These are phyloP conservation scores for Glonium stellatum DNA, from an alignment of 495 filamentous ascomycete genomes.

Conservation along the genomic window DNA sequence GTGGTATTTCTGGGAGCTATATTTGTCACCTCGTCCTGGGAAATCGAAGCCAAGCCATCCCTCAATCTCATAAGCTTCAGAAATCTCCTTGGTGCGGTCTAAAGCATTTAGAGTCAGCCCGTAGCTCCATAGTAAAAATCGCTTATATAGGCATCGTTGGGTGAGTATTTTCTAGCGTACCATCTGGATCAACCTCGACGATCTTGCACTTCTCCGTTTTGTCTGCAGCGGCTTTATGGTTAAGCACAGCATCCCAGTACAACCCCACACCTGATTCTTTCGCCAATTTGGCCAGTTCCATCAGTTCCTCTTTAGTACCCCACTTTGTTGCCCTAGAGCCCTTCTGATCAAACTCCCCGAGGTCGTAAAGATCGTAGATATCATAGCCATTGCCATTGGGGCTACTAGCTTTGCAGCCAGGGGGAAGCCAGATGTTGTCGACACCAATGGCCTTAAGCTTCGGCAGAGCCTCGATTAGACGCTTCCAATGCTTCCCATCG, in stretches of 20 bases:
- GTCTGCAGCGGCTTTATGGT: conserved; percentile 69
- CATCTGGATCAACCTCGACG: conserved; percentile 47
- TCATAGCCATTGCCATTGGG: conserved; percentile 66
- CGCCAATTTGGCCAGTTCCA: conserved; percentile 46
- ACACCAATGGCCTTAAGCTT: conserved; percentile 55
- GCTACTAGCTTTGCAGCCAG: conserved; percentile 63
- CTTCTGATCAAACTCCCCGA: conserved; percentile 74
- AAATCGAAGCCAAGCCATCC: conserved; percentile 66
- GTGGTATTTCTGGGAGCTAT: conserved; percentile 58
- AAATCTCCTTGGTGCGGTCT: conserved; percentile 53
- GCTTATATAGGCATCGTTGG: background rate
- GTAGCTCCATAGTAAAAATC: background rate
- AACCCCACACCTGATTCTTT: conserved; percentile 50
- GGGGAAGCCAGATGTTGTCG: conserved; percentile 64
- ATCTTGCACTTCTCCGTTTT: conserved; percentile 51
- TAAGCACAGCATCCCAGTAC: conserved; percentile 71
- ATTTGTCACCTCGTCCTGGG: conserved; percentile 49
- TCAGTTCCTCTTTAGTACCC: conserved; percentile 59
- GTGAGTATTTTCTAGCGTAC: background rate
- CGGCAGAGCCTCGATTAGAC: conserved; percentile 49
- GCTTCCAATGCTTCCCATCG: conserved; percentile 57
- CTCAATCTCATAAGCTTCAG: conserved; percentile 55
- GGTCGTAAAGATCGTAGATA: conserved; percentile 68
- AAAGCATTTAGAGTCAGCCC: background rate
- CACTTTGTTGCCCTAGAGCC: conserved; percentile 59